Evolutionary conservation across 208 protist species (phyloP).

Genomic region (Balamuthia mandrillaris): DNA sequence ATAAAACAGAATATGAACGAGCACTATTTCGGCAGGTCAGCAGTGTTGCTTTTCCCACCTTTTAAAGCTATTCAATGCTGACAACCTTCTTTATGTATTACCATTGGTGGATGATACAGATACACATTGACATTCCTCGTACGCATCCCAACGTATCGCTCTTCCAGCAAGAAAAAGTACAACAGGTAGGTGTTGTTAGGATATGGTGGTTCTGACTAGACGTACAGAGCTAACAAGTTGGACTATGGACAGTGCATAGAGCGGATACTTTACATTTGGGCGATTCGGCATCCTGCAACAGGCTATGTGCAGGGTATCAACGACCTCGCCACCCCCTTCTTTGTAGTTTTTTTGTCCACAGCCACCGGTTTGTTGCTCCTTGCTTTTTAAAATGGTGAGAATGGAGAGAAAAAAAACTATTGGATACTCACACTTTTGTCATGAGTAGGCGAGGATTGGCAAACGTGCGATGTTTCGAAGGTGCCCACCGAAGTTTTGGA

Average conservation of each 20-base stretch:
- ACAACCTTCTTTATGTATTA: too few species aligned
- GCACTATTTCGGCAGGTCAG: conserved; percentile 59
- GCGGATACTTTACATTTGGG: conserved; percentile 79
- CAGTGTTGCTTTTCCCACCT: background rate
- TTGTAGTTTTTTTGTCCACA: conserved; percentile 71
- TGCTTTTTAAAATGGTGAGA: background rate
- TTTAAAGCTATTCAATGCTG: background rate
- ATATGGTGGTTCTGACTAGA: background rate
- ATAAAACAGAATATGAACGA: conserved; percentile 48
- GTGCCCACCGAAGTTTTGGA: conserved; percentile 33
- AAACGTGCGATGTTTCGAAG: background rate
- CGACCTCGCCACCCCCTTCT: conserved; percentile 80
- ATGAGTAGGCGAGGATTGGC: background rate
- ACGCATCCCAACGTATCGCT: conserved; percentile 61
- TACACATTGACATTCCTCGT: conserved; percentile 70
- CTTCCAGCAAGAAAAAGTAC: conserved; percentile 63
- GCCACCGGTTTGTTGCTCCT: conserved; percentile 12
- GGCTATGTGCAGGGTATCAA: conserved; percentile 87
- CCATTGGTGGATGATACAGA: conserved; percentile 39
- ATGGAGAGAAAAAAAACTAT: background rate
- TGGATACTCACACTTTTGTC: background rate
- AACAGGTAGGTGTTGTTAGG: conserved; percentile 36
- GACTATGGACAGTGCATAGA: conserved; percentile 66
- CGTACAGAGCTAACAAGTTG: background rate
- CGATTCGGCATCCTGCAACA: conserved; percentile 77